Percentiles rank a stretch among this genome's conserved stretches.
Conservation (phyloP, 2,329 filamentous ascomycete genomes). For the Fusarium setosum region DNA sequence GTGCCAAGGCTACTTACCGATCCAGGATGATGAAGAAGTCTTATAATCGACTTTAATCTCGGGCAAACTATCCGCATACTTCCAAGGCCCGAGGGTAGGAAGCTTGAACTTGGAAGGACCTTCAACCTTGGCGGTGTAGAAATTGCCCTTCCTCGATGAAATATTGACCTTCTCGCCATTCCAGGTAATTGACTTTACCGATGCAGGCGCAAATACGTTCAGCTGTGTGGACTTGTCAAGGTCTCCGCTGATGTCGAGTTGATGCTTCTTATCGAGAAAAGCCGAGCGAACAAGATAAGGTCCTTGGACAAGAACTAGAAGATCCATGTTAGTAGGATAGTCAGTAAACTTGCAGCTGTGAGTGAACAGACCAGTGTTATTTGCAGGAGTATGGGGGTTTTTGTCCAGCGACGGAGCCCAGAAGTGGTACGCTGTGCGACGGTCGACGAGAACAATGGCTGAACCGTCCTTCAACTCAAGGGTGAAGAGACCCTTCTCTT, state of each 20-base stretch:
- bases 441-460: constrained; percentile 63
- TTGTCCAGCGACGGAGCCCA: constrained; percentile 64
- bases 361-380: constrained; percentile 54
- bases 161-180: constrained; percentile 56
- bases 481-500: constrained; percentile 59
- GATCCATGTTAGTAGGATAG: background rate
- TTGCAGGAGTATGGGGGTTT: constrained; percentile 56
- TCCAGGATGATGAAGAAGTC: constrained; percentile 56
- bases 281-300: constrained; percentile 64
- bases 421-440: constrained; percentile 65
- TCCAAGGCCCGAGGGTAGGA: constrained; percentile 58
- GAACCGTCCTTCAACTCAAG: constrained; percentile 60
- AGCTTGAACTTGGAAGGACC: constrained; percentile 48
- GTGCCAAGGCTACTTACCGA: constrained; percentile 39
- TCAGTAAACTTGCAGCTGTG: fast-evolving
- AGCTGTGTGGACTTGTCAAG: constrained; percentile 53
- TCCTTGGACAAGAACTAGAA: constrained; percentile 61
- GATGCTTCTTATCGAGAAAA: constrained; percentile 47
- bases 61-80: constrained; percentile 59
- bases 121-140: constrained; percentile 43
- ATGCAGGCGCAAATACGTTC: constrained; percentile 59
- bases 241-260: constrained; percentile 58
- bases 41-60: constrained; percentile 58
- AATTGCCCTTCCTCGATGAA: constrained; percentile 39
- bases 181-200: constrained; percentile 59